Base-by-base conservation (phyloP, 2,329 filamentous ascomycete species). In the Tympanopsis confertula region DNA sequence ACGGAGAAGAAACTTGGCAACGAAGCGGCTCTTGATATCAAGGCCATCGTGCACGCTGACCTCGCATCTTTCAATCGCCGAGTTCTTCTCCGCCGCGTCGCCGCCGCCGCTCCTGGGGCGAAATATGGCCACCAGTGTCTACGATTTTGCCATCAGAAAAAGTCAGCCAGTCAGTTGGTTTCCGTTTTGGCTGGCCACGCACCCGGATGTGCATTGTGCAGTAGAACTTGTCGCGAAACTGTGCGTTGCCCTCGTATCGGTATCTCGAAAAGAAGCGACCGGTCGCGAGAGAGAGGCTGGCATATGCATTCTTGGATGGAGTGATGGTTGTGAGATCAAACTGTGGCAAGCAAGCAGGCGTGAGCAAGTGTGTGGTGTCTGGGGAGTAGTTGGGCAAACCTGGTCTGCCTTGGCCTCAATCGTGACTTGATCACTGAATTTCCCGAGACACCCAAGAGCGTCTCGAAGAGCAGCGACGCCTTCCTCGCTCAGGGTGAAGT, bases 361-460 rank as follows among this genome's bases (percentile, higher is more conserved):
- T n/a, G 39, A 35, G 38, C 20, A n/a, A 20, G 20, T 33, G 20
- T 15, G n/a, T 20, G 19, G 19, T 26, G 19, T 14, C 12, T 29
- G 14, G 13, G 17, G n/a, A 35, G 13, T 19, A 13, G 20, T 19
- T 22, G 17, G 5, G 45, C 54, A 38, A 57, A 82, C 82, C 54
- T 71, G 74, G 49, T 86, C 79, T 44, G 69, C 73, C 47, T 71
- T 69, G 22, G 81, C 80, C 55, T 88, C 84, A 29, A 89, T 66
- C 19, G 76, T 82, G 15, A 89, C 82, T 35, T 81, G 74, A 47
- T 89, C 84, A 54, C 79, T 83, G 61, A 89, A 88, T 56, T 86
- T 86, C 50, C 74, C 73, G 19, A 89, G 68, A 54, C 84, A 89
- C 17, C 76, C 66, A 40, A 89, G 69, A 18, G 78, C 71, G 55